Conservation (phyloP, 345 rosid genomes). For the Arabidopsis thaliana region TAIR10.1 NC_003074.8:8860501-8861000, state of each 20-base stretch:
- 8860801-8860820: not conserved
- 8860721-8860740: slow-evolving; percentile 53
- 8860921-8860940: not conserved
- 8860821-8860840: slow-evolving; percentile 6
- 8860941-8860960: not conserved
- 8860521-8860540: slow-evolving; percentile 54
- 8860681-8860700: slow-evolving; percentile 54
- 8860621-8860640: slow-evolving; percentile 38
- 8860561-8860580: slow-evolving; percentile 66
- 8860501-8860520: slow-evolving; percentile 61
- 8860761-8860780: not conserved
- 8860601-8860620: slow-evolving; percentile 58
- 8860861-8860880: not conserved
- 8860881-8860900: slow-evolving; percentile 24
- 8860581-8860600: slow-evolving; percentile 57
- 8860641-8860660: slow-evolving; percentile 36
- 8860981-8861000: not conserved
- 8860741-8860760: not conserved
- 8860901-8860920: no score
- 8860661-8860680: slow-evolving; percentile 43
- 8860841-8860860: not conserved
- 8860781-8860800: not conserved
- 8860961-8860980: not conserved
- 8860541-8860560: slow-evolving; percentile 60
- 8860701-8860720: slow-evolving; percentile 65